Evolutionary conservation across 1,139 yeast genomes (phyloP).

Genomic region (Hyphopichia fennica): DNA sequence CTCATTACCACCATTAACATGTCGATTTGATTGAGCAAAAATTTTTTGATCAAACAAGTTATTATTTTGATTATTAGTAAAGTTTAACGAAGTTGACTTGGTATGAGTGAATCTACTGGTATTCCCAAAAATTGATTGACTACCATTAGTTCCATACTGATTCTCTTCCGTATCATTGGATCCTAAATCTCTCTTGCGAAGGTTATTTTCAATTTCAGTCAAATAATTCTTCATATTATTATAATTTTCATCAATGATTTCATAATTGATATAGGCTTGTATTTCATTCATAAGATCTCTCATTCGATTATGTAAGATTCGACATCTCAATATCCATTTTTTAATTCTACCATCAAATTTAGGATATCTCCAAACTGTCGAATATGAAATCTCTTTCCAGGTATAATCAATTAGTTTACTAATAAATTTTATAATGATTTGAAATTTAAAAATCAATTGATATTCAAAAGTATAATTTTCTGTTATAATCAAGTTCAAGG

Average conservation of each 20-base stretch:
- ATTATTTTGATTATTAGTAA: conserved; percentile 14
- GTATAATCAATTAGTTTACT: conserved; percentile 60
- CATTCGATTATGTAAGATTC: conserved; percentile 63
- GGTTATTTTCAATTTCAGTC: conserved; percentile 12
- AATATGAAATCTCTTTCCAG: conserved; percentile 73
- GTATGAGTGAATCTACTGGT: background rate
- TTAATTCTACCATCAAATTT: conserved; percentile 41
- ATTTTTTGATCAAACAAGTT: conserved; percentile 33
- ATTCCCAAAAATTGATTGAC: background rate
- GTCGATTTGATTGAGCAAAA: conserved; percentile 6
- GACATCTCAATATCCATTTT: conserved; percentile 59
- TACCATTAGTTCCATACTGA: background rate
- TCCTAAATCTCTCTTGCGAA: background rate
- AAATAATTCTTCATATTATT: conserved; percentile 32
- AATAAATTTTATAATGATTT: conserved; percentile 61
- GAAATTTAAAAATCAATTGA: conserved; percentile 75
- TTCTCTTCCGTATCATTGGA: no score
- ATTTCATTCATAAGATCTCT: conserved; percentile 58
- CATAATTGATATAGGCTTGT: conserved; percentile 55
- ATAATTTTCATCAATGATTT: conserved; percentile 64
- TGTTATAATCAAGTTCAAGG: conserved; percentile 72
- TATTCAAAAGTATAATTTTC: conserved; percentile 74
- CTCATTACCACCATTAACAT: background rate
- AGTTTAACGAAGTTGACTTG: background rate
- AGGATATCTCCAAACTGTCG: conserved; percentile 63